Conservation (phyloP, 495 filamentous ascomycete genomes). For the Parachaetomium inaequale region DNA sequence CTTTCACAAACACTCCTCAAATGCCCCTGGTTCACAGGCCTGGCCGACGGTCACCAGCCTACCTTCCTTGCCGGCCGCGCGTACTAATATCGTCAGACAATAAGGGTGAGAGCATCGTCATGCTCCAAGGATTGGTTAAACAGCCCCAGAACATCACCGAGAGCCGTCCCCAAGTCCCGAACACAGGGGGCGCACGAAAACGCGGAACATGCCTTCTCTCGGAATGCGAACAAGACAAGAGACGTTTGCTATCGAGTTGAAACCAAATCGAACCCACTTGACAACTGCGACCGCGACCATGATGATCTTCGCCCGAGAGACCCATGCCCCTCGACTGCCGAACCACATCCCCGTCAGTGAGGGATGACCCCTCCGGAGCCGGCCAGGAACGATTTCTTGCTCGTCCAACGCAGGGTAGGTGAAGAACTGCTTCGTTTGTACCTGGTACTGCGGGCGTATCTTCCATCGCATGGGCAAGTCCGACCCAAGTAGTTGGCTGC, state of each 20-base stretch:
- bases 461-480: neutral
- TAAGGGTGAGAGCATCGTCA: neutral
- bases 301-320: neutral
- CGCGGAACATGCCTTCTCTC: too few relatives aligned
- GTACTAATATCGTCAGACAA: neutral
- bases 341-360: neutral
- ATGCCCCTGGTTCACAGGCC: too few relatives aligned
- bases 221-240: too few relatives aligned
- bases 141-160: too few relatives aligned
- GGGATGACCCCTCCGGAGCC: neutral
- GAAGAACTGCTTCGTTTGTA: too few relatives aligned
- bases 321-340: neutral
- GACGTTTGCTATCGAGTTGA: neutral
- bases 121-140: neutral
- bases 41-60: too few relatives aligned
- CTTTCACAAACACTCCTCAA: too few relatives aligned
- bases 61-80: neutral
- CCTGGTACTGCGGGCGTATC: neutral
- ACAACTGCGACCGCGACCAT: neutral
- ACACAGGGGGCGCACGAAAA: too few relatives aligned
- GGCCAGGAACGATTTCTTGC: neutral
- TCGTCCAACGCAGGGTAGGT: too few relatives aligned
- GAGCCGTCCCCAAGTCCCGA: too few relatives aligned
- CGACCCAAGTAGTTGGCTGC: neutral
- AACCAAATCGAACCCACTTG: neutral